Base-by-base conservation (phyloP, 2,329 filamentous ascomycete species). In the Chalaropsis thielavioides region DNA sequence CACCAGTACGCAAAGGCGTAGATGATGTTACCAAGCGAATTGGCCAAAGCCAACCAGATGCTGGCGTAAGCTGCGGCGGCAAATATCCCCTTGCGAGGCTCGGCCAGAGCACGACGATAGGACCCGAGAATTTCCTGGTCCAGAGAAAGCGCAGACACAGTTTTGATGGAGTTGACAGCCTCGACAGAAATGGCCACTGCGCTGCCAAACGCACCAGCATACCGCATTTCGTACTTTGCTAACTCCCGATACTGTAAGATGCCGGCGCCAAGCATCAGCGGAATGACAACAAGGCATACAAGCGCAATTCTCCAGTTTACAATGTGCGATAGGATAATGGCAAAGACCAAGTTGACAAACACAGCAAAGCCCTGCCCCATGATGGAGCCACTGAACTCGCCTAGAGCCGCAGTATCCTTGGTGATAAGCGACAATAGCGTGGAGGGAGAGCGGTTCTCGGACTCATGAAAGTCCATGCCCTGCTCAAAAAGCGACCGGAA, bases 1-100 rank as follows among this genome's bases (percentile, higher is more conserved):
- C 88, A 92, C 86, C 87, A 92, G 73, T 90, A 91, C 0, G 87
- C 85, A 64, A 92, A 81, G 0, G 87, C 85, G 70, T 90, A 89
- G 31, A 90, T 82, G 62, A 88, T 78, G 70, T 86, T 87, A 22
- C 84, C 81, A 10, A 81, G 76, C 68, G 79, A 81, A 71, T 84
- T 82, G 17, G 83, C 79, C 43, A 85, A 75, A 1, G 84, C 82
- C 7, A 85, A 78, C 77, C 81, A 85, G 15, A 85, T 71, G 71
- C 83, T 86, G 46, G 80, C 79, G 68, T 77, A 76, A 70, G 77
- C 72, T 19, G 76, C 80, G 27, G 76, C 76, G n/a, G 75, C 71
- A 1, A 77, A 74, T 74, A 75, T 85, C 72, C 77, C 86, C 61
- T 81, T 79, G 1, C 81, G 80, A 2, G 81, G 81, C 0, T 70